phyloP scores from a whole-genome alignment of 805 yeast species.

The Monosporozyma aerobia region DNA sequence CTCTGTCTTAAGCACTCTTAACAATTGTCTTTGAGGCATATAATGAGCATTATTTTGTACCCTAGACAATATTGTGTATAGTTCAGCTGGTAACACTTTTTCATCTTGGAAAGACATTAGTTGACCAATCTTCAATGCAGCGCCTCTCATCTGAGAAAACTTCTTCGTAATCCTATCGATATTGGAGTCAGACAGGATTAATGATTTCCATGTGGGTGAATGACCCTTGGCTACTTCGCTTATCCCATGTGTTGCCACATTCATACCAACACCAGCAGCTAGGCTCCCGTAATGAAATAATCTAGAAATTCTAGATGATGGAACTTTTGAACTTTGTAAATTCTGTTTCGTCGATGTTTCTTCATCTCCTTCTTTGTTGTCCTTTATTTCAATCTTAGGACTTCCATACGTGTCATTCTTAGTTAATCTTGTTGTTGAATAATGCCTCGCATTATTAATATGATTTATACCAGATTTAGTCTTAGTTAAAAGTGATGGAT shows the following conservation, averaged over 20 bases:
- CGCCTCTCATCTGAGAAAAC: conserved; percentile 95
- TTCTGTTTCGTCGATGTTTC: neutral
- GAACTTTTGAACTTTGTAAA: conserved; percentile 51
- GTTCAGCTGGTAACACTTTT: conserved; percentile 71
- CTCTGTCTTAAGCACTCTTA: conserved; percentile 59
- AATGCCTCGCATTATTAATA: conserved; percentile 2
- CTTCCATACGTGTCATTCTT: neutral
- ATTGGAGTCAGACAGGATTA: conserved; percentile 71
- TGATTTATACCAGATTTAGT: neutral
- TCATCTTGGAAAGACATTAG: conserved; percentile 91
- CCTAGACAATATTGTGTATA: conserved; percentile 67
- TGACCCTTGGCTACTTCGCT: conserved; percentile 53
- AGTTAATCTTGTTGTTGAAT: conserved; percentile 1
- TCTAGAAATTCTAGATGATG: conserved; percentile 78
- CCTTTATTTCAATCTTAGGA: conserved; percentile 1
- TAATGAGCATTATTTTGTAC: conserved; percentile 94
- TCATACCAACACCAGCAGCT: conserved; percentile 85
- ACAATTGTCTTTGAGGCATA: conserved; percentile 90
- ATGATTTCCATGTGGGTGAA: conserved; percentile 41
- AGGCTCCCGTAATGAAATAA: conserved; percentile 86
- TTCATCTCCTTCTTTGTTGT: neutral
- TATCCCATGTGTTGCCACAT: conserved; percentile 71
- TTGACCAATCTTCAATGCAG: conserved; percentile 95
- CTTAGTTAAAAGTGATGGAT: neutral
- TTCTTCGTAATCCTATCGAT: conserved; percentile 82